Evolutionary conservation across 2,329 filamentous ascomycete species (phyloP).

Genomic region (Hypoxylon rubiginosum): DNA sequence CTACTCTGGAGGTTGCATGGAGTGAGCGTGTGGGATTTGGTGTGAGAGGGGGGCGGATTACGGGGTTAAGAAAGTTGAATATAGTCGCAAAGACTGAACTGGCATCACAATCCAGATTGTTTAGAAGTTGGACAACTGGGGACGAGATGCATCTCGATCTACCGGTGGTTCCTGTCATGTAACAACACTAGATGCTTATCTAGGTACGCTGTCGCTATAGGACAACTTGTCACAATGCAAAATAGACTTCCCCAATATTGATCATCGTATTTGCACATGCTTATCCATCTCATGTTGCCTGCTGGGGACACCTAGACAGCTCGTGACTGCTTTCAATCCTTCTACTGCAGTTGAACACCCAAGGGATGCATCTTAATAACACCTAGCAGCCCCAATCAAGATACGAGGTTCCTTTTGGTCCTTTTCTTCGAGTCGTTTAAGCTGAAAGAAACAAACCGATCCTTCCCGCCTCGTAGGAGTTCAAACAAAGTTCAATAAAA

Average conservation of each 20-base stretch:
- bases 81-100: constrained; percentile 29
- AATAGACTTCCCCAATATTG: constrained; percentile 2
- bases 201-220: constrained; percentile 16
- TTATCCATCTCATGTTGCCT: neutral
- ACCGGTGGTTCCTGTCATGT: constrained; percentile 17
- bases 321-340: constrained; percentile 18
- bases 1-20: constrained; percentile 22
- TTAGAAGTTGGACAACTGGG: constrained; percentile 16
- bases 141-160: constrained; percentile 20
- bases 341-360: neutral
- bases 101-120: constrained; percentile 24
- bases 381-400: constrained; percentile 1
- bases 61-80: constrained; percentile 26
- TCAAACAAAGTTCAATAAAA: constrained; percentile 8
- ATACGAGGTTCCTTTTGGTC: neutral
- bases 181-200: constrained; percentile 23
- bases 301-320: constrained; percentile 5
- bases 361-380: neutral
- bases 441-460: constrained; percentile 27
- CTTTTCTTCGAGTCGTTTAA: neutral
- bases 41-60: constrained; percentile 9
- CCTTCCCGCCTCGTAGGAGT: constrained; percentile 26
- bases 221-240: constrained; percentile 23
- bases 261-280: neutral
- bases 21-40: constrained; percentile 18